Base-by-base conservation (phyloP, 345 rosid genomes). In the Conringia planisiliqua region DNA sequence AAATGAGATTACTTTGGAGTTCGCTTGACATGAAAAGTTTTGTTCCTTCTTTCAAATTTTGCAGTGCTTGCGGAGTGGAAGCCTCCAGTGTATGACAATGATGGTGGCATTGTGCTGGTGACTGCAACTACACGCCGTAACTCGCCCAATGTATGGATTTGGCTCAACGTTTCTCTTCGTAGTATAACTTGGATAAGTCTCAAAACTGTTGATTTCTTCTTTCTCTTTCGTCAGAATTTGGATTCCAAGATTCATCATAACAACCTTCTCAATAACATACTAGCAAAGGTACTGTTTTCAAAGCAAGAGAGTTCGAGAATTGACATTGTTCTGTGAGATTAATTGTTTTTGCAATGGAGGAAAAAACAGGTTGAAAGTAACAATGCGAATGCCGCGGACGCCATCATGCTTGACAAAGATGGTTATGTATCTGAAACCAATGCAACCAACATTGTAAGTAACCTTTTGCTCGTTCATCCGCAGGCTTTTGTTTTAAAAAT, bases 161-260 rank as follows among this genome's bases (percentile, higher is more conserved):
- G 42, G 33, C 39, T 27, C 10, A 14, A 29, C 16, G 13, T 14
- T 20, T 35, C 54, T 18, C 18, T 73, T 55, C 33, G 35, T 66
- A 2, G 7, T 33, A 4, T 7, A 22, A 56, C 38, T 27, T 63
- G 14, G 12, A 26, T 52, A 18, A 0, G n/a, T n/a, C 38, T 59
- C 0, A 26, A 35, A 24, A 6, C 2, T 43, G 6, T 70, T 59
- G 48, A 46, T 7, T 69, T 40, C 40, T 67, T 17, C 40, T 24
- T 38, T 52, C 54, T 66, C 32, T 33, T 68, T 58, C 63, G 14
- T 51, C 88, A 93, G 98, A 89, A 84, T 74, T 80, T 93, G 93
- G 98, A 93, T 85, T 93, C 96, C 26, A 93, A 93, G 87, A 90
- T 93, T 77, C 97, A 87, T 78, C 98, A 89, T 83, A 93, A 93